Conservation (phyloP, 768 basidiomycete species). For the Pholiota microspora region DNA sequence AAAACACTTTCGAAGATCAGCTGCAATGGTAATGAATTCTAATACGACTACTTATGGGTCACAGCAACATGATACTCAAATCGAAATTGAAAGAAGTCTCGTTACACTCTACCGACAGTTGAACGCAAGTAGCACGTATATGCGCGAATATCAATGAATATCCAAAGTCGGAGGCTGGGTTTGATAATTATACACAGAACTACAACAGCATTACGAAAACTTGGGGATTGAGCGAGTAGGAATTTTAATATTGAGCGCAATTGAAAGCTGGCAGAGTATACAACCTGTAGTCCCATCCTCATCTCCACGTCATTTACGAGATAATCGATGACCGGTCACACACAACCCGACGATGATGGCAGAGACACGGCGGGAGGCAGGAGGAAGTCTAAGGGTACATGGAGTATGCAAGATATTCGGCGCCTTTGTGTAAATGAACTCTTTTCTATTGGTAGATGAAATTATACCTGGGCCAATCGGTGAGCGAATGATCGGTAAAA, state of each 20-base stretch:
- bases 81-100: too few species aligned
- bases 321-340: too few species aligned
- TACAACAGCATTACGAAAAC: background rate
- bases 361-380: too few species aligned
- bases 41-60: too few species aligned
- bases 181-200: background rate
- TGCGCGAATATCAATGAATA: too few species aligned
- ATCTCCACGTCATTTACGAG: too few species aligned
- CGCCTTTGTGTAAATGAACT: background rate
- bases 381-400: background rate
- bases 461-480: slow-evolving; percentile 25
- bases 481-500: slow-evolving; percentile 59
- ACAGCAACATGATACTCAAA: too few species aligned
- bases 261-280: background rate
- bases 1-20: too few species aligned
- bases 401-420: background rate
- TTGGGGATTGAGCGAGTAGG: background rate
- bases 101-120: too few species aligned
- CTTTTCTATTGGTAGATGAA: slow-evolving; percentile 18
- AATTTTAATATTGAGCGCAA: background rate
- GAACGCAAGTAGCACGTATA: too few species aligned
- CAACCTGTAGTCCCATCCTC: background rate
- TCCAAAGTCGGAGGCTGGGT: too few species aligned
- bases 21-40: too few species aligned
- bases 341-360: background rate